phyloP scores from a whole-genome alignment of 495 filamentous ascomycete genomes.

The Rusavskia elegans region DNA sequence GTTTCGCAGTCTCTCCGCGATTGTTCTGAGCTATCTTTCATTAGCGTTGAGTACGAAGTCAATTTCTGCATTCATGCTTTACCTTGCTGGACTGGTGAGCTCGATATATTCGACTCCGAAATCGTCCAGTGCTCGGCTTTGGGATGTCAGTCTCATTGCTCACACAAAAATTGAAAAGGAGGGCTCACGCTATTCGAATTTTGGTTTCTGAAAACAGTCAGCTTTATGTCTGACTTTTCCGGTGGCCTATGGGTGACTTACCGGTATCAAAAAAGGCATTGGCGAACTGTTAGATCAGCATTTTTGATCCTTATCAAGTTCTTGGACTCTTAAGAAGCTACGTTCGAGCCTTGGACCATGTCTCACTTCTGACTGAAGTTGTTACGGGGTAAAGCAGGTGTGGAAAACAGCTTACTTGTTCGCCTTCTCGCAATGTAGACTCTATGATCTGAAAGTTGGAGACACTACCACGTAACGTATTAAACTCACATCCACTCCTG shows the following conservation, averaged over 20 bases:
- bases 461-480: not conserved
- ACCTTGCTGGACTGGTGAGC: slow-evolving; percentile 52
- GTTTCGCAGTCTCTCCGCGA: slow-evolving; percentile 65
- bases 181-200: slow-evolving; percentile 58
- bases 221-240: not conserved
- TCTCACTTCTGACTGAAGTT: not conserved
- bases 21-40: slow-evolving; percentile 48
- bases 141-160: not conserved
- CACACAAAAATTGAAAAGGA: not conserved
- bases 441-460: slow-evolving; percentile 2
- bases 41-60: too few relatives aligned
- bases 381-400: not conserved
- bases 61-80: too few relatives aligned
- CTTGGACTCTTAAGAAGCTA: too few relatives aligned
- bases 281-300: not conserved
- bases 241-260: not conserved
- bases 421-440: slow-evolving; percentile 1
- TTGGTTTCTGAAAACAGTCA: slow-evolving; percentile 25
- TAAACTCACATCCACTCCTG: too few relatives aligned
- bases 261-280: slow-evolving; percentile 4
- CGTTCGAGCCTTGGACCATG: too few relatives aligned
- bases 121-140: slow-evolving; percentile 52
- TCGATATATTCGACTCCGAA: slow-evolving; percentile 91
- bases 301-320: too few relatives aligned
- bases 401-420: not conserved